Base-by-base conservation (phyloP, 2,329 filamentous ascomycete species). In the Stylonectria norvegica region DNA sequence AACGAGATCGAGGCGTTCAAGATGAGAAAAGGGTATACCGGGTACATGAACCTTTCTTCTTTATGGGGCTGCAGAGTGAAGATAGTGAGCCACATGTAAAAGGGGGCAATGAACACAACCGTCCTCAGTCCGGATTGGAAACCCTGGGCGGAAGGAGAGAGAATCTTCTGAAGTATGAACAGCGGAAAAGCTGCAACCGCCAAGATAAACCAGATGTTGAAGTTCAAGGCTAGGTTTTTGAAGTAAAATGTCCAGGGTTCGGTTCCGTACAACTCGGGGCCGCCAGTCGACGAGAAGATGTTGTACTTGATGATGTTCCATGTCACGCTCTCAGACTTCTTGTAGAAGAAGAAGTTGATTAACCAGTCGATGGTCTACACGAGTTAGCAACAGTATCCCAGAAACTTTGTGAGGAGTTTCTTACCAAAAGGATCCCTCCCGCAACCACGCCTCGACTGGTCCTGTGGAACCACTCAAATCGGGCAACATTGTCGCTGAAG, bases 21-120 rank as follows among this genome's bases (percentile, higher is more conserved):
- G 0, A 86, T 85, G 25, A 98, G 73, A 48, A 91, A 89, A 1
- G 93, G 93, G 57, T 98, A 98, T 2, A 81, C 86, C 0, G 93
- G 93, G 58, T 95, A 98, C 90, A 98, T 97, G 70, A 98, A 98
- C 5, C 93, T 78, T 66, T 98, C 93, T 63, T 98, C 93, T 59
- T 98, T 98, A 68, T 98, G 93, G 12, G 93, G 88, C 61, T 98
- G 93, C 7, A 85, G 62, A 0, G 87, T 91, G 68, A 98, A 97
- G 47, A 97, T 93, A 4, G 68, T 78, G 19, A 98, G 76, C 93
- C 93, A 98, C 59, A 96, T 75, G 62, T 97, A 98, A 65, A 97
- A 95, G 0, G 93, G 93, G 1, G 79, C 69, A 38, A 91, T 72
- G 51, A 95, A 88, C 15, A 91, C 78, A 34, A 94, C 57, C 8